Percentiles rank a stretch among this genome's conserved stretches.
Evolutionary conservation across 257 asterid genomes (phyloP).

Genomic region (Voacanga thouarsii): DNA sequence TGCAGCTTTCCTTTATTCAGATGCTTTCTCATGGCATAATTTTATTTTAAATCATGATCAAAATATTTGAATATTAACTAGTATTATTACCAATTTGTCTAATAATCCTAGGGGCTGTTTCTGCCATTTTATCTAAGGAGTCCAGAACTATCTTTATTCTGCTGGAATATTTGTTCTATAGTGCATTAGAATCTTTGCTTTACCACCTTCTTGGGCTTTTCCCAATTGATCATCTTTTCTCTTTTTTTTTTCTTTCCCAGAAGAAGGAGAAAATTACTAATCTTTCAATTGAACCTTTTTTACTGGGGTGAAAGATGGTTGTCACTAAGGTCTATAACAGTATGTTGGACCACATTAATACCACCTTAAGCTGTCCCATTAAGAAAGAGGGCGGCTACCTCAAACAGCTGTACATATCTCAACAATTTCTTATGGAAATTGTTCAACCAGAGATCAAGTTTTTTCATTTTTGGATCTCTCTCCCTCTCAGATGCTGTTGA

Average conservation of each 20-base stretch:
- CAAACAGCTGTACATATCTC: neutral
- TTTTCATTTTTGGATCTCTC: neutral
- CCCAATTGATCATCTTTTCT: neutral
- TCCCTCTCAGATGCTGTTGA: neutral
- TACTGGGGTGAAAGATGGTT: neutral
- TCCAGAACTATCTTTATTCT: neutral
- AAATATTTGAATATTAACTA: too few relatives aligned
- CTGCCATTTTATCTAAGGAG: neutral
- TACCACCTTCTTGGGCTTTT: neutral
- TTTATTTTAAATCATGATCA: too few relatives aligned
- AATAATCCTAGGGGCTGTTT: too few relatives aligned
- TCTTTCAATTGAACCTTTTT: neutral
- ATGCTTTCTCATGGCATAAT: too few relatives aligned
- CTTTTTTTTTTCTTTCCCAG: neutral
- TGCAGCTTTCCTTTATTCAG: too few relatives aligned
- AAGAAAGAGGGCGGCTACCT: neutral
- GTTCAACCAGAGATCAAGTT: neutral
- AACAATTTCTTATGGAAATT: neutral
- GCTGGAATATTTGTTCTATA: too few relatives aligned
- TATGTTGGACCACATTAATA: neutral
- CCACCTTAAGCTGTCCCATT: neutral
- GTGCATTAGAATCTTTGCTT: neutral
- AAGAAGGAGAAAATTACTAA: neutral
- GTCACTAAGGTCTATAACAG: neutral
- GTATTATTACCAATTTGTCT: too few relatives aligned